Evolutionary conservation across 192 early-diverging fungal genomes (phyloP).

Genomic region (Umbelopsis ramanniana): DNA sequence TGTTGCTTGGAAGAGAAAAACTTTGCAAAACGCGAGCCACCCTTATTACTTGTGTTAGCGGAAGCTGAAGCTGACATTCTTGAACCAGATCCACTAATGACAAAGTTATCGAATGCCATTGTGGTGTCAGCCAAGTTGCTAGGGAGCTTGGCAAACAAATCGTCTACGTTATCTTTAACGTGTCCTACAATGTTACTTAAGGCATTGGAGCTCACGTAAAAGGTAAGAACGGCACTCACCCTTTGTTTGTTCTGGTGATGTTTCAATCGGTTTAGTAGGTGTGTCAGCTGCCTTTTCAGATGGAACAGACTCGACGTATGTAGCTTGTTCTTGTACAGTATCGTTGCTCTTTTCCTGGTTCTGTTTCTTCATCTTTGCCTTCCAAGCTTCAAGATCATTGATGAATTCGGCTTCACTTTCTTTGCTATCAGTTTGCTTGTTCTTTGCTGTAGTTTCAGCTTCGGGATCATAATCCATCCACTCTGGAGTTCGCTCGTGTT

Average conservation of each 20-base stretch:
- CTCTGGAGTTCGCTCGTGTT: slow-evolving; percentile 44
- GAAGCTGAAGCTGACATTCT: slow-evolving; percentile 37
- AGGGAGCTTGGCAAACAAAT: slow-evolving; percentile 1
- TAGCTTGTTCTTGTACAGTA: slow-evolving; percentile 31
- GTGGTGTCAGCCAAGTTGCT: neutral
- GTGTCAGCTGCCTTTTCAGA: neutral
- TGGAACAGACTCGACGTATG: slow-evolving; percentile 12
- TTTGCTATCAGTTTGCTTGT: slow-evolving; percentile 30
- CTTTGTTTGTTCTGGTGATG: neutral
- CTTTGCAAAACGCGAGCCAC: slow-evolving; percentile 61
- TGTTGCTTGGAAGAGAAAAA: slow-evolving; percentile 59
- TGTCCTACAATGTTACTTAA: neutral
- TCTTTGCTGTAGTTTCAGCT: slow-evolving; percentile 35
- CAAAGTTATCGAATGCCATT: slow-evolving; percentile 18
- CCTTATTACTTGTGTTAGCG: slow-evolving; percentile 47
- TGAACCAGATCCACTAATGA: slow-evolving; percentile 2
- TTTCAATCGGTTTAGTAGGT: neutral
- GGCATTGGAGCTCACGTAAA: neutral
- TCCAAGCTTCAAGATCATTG: slow-evolving; percentile 64
- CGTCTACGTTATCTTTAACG: slow-evolving; percentile 22
- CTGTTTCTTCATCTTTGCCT: slow-evolving; percentile 60
- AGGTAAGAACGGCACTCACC: neutral
- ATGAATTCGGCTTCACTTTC: slow-evolving; percentile 44
- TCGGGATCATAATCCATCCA: slow-evolving; percentile 69
- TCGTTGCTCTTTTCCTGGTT: slow-evolving; percentile 32